These are phyloP conservation scores for Ophiostoma sp. DNA, from an alignment of 2,329 filamentous ascomycete genomes.

Conservation along the genomic window DNA sequence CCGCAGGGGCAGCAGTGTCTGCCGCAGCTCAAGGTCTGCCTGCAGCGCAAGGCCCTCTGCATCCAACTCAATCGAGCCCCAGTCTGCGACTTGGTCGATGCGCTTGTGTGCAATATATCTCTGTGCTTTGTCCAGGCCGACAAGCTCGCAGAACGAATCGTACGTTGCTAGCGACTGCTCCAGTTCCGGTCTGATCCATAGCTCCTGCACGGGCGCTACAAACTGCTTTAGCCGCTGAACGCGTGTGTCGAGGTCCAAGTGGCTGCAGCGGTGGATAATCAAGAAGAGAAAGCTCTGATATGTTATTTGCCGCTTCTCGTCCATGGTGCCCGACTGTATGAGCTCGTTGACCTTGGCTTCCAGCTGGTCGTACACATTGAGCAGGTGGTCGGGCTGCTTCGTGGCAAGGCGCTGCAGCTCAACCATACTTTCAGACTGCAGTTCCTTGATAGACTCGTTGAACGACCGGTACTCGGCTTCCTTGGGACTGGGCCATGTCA, in stretches of 20 bases:
- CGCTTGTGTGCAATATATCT: constrained; percentile 65
- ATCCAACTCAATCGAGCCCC: constrained; percentile 73
- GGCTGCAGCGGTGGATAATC: constrained; percentile 79
- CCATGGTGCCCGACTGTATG: constrained; percentile 63
- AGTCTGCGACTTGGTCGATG: constrained; percentile 73
- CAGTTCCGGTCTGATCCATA: constrained; percentile 71
- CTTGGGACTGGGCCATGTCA: constrained; percentile 63
- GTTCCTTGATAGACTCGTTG: constrained; percentile 82
- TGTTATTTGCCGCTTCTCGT: constrained; percentile 78
- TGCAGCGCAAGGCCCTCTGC: constrained; percentile 74
- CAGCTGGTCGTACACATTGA: constrained; percentile 81
- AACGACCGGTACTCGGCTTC: constrained; percentile 67
- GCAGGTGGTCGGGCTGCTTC: constrained; percentile 85
- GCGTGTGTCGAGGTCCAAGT: constrained; percentile 65
- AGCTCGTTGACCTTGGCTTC: constrained; percentile 78
- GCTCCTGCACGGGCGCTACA: constrained; percentile 70
- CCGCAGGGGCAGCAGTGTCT: constrained; percentile 72
- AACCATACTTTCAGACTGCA: constrained; percentile 77
- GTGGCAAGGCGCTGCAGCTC: constrained; percentile 85
- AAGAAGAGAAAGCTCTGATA: constrained; percentile 90
- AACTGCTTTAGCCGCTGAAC: constrained; percentile 69
- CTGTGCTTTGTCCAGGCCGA: constrained; percentile 75
- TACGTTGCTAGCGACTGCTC: constrained; percentile 68
- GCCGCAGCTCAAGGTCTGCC: constrained; percentile 67
- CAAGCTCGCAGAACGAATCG: constrained; percentile 68